phyloP scores from a whole-genome alignment of 1,284 basidiomycete genomes.

The Moesziomyces aphidis region DNA sequence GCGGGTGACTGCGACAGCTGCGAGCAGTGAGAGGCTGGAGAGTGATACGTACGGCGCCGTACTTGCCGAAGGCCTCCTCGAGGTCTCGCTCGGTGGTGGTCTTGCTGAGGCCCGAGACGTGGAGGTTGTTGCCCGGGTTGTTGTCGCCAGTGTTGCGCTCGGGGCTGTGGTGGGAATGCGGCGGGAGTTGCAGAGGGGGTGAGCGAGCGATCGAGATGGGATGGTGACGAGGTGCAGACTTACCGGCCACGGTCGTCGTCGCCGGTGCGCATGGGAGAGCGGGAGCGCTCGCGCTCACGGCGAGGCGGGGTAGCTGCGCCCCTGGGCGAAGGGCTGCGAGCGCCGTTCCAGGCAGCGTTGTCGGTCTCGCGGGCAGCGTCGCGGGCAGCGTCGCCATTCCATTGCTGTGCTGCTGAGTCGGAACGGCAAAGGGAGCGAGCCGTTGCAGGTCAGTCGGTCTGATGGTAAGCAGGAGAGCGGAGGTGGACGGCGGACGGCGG shows the following conservation, averaged over 20 bases:
- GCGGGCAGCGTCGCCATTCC: slow-evolving; percentile 56
- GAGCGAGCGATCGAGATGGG: neutral
- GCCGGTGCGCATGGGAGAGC: slow-evolving; percentile 30
- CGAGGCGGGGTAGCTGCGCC: slow-evolving; percentile 51
- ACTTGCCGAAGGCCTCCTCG: slow-evolving; percentile 86
- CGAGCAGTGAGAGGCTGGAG: neutral
- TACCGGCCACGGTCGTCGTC: slow-evolving; percentile 51
- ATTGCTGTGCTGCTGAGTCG: slow-evolving; percentile 47
- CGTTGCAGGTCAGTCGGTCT: slow-evolving; percentile 24
- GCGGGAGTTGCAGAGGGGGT: neutral
- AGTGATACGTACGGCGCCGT: slow-evolving; percentile 79
- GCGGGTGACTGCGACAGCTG: neutral
- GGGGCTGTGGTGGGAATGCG: slow-evolving; percentile 5
- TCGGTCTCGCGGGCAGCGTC: slow-evolving; percentile 53
- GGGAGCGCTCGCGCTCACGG: slow-evolving; percentile 51
- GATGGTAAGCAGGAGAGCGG: slow-evolving; percentile 14
- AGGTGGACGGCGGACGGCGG: neutral
- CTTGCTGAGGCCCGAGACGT: slow-evolving; percentile 87
- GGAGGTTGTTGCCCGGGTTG: slow-evolving; percentile 96
- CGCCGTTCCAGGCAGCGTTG: slow-evolving; percentile 42
- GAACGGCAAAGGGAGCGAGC: slow-evolving; percentile 29
- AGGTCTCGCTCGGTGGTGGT: slow-evolving; percentile 86
- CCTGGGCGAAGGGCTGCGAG: slow-evolving; percentile 50
- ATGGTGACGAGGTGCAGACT: slow-evolving; percentile 6
- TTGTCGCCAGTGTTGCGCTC: slow-evolving; percentile 69